Evolutionary conservation across 768 basidiomycete genomes (phyloP), one percentile per base, ranked within the genome.

Genomic region (Leccinum disarticulatum): DNA sequence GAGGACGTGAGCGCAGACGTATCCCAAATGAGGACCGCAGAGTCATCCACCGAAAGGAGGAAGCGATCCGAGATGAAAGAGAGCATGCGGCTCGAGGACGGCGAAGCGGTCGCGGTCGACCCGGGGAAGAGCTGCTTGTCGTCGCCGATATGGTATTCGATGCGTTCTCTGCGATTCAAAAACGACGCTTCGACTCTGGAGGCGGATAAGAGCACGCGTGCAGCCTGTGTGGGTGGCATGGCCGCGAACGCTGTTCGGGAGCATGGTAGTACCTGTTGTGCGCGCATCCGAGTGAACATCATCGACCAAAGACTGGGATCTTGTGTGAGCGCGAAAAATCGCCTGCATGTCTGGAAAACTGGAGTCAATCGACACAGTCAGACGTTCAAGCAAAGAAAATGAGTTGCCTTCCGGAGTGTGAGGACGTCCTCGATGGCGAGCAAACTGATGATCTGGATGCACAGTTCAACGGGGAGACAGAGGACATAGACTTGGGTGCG

Each of bases 281-380:
- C 28, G 28, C 56, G 63, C 38, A 66, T 33, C 5, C 36, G 62
- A 19, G 49, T 25, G 13, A 66, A 62, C 17, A 71, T 46, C 52
- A 22, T 46, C n/a, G 35, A 57, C 70, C 70, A 72, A 19, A 72
- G 27, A 19, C 58, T 35, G 6, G 53, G 55, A 31, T 66, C 58
- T 54, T 59, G 57, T 13, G 64, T 72, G 52, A 70, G 50, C 8
- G 19, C 38, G 33, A 51, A 19, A 46, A 70, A 63, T 25, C 50
- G 53, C 49, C 58, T 70, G 64, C 68, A 72, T 61, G 70, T 72
- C 70, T 71, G 47, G 27, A n/a, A 50, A 49, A 57, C 2, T 43
- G 17, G 56, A 19, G 41, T 56, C 25, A 57, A 2, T 61, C 27
- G 33, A 54, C 19, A 17, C 4, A 19, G 9, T 50, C 47, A 35